Conservation (phyloP, 1,139 yeast genomes). For the Pichia sp. region DNA sequence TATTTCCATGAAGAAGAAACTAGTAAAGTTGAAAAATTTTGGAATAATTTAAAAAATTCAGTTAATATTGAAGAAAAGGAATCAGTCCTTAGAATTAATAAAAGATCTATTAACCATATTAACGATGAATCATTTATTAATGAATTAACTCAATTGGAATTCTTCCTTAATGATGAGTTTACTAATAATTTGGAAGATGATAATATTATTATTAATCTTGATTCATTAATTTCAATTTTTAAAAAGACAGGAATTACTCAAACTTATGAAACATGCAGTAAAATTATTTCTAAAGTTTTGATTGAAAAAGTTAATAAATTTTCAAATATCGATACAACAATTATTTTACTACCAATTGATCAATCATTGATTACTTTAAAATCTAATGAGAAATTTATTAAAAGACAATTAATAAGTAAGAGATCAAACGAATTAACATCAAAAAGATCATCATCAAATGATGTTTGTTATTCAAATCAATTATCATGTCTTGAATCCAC, state of each 20-base stretch:
- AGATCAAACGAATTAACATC: not conserved
- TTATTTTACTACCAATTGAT: slow-evolving; percentile 31
- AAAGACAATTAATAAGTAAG: not conserved
- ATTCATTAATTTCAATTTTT: slow-evolving; percentile 39
- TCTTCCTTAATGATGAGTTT: slow-evolving; percentile 24
- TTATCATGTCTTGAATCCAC: slow-evolving; percentile 51
- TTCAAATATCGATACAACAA: slow-evolving; percentile 26
- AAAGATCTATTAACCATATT: slow-evolving; percentile 29
- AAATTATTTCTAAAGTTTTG: slow-evolving; percentile 33
- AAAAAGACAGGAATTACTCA: slow-evolving; percentile 39
- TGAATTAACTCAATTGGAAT: slow-evolving; percentile 44
- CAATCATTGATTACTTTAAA: slow-evolving; percentile 22
- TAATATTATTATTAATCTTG: slow-evolving; percentile 32
- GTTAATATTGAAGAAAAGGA: slow-evolving; percentile 9
- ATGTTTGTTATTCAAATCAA: slow-evolving; percentile 37
- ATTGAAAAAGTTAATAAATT: slow-evolving; percentile 11
- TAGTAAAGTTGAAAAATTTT: slow-evolving; percentile 33
- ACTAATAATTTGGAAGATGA: slow-evolving; percentile 24
- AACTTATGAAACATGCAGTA: slow-evolving; percentile 36
- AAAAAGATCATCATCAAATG: not conserved
- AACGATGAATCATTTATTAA: slow-evolving; percentile 42
- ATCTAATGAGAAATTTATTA: slow-evolving; percentile 5
- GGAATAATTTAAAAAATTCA: slow-evolving; percentile 32
- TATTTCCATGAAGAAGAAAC: slow-evolving; percentile 32
- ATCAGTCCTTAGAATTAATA: slow-evolving; percentile 11